A percentile compares a stretch with the other conserved stretches of the same genome.
These are phyloP conservation scores for Oryza longistaminata DNA, from an alignment of 176 grass and related monocot genomes.

Conservation along the genomic window DNA sequence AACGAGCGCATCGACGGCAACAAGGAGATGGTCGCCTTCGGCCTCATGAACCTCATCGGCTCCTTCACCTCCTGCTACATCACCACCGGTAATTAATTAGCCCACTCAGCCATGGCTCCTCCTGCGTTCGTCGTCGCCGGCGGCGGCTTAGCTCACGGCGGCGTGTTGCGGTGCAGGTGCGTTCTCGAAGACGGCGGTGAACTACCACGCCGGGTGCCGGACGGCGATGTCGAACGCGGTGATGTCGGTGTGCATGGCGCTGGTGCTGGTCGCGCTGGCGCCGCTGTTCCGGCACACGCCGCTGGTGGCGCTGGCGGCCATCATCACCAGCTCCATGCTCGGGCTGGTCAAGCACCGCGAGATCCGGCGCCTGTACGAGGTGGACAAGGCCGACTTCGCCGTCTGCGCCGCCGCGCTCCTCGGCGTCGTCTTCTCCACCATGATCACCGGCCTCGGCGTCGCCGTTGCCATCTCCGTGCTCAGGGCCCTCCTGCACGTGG, in stretches of 20 bases:
- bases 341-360: constrained; percentile 53
- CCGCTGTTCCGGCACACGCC: constrained; percentile 19
- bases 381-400: constrained; percentile 61
- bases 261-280: constrained; percentile 58
- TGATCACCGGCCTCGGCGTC: constrained; percentile 48
- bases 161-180: constrained; percentile 31
- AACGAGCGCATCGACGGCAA: constrained; percentile 64
- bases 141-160: too few relatives aligned
- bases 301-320: constrained; percentile 20
- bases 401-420: constrained; percentile 54
- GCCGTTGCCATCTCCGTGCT: constrained; percentile 48
- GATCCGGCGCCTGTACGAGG: not conserved
- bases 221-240: constrained; percentile 55
- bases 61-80: constrained; percentile 71
- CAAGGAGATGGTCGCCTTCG: constrained; percentile 68
- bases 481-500: constrained; percentile 58
- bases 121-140: too few relatives aligned
- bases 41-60: constrained; percentile 60
- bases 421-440: constrained; percentile 53
- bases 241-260: constrained; percentile 59
- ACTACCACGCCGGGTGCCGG: constrained; percentile 57
- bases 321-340: constrained; percentile 59
- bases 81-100: constrained; percentile 42
- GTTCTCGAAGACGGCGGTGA: constrained; percentile 66
- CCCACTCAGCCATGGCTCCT: too few relatives aligned